Percentiles rank a stretch among this genome's conserved stretches.
Evolutionary conservation across 495 filamentous ascomycete genomes (phyloP).

Genomic region (Penicillium ochrochloron): DNA sequence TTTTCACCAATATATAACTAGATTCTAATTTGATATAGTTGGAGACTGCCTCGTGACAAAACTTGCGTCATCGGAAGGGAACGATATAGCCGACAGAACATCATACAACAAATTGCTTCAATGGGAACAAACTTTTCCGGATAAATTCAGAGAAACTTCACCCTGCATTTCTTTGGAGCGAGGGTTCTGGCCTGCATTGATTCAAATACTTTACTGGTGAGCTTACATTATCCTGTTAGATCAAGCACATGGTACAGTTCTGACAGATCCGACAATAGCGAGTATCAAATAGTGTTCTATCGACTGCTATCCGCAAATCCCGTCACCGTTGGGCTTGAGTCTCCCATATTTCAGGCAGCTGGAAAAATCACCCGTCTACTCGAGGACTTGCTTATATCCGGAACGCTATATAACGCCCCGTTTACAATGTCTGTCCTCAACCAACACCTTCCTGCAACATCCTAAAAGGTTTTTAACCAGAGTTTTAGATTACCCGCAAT

Average conservation of each 20-base stretch:
- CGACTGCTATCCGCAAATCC: neutral
- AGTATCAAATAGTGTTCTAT: conserved; percentile 3
- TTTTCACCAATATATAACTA: neutral
- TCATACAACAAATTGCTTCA: neutral
- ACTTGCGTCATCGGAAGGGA: neutral
- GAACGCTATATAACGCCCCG: neutral
- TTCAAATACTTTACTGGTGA: neutral
- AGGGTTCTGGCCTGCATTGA: neutral
- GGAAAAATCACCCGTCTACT: conserved; percentile 2
- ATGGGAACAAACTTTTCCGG: neutral
- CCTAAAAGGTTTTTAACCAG: neutral
- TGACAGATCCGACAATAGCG: neutral
- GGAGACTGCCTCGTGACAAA: neutral
- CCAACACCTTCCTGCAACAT: neutral
- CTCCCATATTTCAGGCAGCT: neutral
- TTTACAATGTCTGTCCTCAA: neutral
- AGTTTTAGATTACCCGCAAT: neutral
- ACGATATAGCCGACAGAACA: neutral
- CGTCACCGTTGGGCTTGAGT: neutral
- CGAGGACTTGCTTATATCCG: neutral
- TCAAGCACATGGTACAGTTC: neutral
- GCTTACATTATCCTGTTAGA: neutral
- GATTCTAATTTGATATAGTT: neutral
- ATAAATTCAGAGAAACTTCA: neutral
- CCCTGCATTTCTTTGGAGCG: neutral